Percentiles rank a stretch among this genome's conserved stretches.
These are phyloP conservation scores for Pugionium dolabratum DNA, from an alignment of 345 rosid species.

Conservation along the genomic window DNA sequence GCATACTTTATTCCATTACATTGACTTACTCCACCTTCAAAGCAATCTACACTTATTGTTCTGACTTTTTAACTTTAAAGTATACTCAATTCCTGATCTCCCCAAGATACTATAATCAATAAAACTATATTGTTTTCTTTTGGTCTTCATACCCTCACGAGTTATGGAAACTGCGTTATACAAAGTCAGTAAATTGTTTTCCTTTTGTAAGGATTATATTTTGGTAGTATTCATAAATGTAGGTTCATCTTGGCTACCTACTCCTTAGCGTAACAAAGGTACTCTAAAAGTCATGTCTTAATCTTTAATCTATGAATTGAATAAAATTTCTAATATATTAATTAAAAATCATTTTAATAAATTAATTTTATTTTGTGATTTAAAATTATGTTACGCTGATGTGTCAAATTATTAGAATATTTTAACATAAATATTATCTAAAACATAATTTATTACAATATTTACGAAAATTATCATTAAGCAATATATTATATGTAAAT, in stretches of 20 bases:
- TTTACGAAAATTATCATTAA: too few relatives aligned
- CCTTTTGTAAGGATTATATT: conserved; percentile 21
- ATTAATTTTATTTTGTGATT: too few relatives aligned
- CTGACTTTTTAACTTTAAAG: conserved; percentile 25
- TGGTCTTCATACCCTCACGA: conserved; percentile 13
- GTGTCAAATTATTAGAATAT: too few relatives aligned
- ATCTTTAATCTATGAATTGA: neutral
- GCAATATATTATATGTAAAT: too few relatives aligned
- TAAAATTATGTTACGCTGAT: too few relatives aligned
- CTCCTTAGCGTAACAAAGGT: conserved; percentile 12
- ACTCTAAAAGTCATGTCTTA: neutral
- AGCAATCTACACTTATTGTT: conserved; percentile 33
- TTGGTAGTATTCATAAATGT: conserved; percentile 39
- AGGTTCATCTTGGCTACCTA: conserved; percentile 42
- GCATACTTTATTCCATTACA: conserved; percentile 23
- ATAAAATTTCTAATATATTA: too few relatives aligned
- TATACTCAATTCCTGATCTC: conserved; percentile 17
- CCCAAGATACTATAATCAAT: too few relatives aligned
- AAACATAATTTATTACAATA: too few relatives aligned
- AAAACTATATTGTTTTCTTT: neutral
- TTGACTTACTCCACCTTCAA: conserved; percentile 40
- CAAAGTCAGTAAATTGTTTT: neutral
- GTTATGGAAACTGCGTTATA: conserved; percentile 20
- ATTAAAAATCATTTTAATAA: too few relatives aligned
- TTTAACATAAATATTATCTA: too few relatives aligned